phyloP scores from a whole-genome alignment of 345 rosid genomes.

The Gossypium stocksii region DNA sequence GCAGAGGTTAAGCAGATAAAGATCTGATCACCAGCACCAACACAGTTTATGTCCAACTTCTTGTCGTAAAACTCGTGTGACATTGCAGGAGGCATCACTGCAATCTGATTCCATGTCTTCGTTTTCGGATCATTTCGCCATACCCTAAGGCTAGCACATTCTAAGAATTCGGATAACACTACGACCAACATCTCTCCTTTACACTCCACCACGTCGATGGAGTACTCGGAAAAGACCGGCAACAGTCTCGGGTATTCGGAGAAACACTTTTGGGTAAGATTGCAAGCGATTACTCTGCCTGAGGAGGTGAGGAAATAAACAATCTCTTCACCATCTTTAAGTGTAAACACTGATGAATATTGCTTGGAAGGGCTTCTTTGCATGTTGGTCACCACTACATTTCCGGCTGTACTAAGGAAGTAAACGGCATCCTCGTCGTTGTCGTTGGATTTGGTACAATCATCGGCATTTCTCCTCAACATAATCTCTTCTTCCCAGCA shows the following conservation, averaged over 20 bases:
- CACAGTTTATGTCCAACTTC: conserved; percentile 78
- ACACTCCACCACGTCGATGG: conserved; percentile 76
- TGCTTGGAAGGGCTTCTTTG: conserved; percentile 88
- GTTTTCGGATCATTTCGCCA: conserved; percentile 54
- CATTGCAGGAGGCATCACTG: conserved; percentile 78
- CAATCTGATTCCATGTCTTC: conserved; percentile 54
- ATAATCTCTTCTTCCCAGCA: conserved; percentile 53
- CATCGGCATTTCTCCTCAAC: conserved; percentile 35
- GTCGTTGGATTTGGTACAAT: conserved; percentile 27
- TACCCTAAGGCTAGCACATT: conserved; percentile 71
- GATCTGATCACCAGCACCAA: conserved; percentile 58
- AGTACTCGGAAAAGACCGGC: conserved; percentile 65
- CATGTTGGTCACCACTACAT: conserved; percentile 67
- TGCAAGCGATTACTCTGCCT: conserved; percentile 63
- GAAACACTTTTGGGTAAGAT: conserved; percentile 45
- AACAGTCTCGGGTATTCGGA: conserved; percentile 68
- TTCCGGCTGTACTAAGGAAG: conserved; percentile 79
- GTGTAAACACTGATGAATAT: conserved; percentile 62
- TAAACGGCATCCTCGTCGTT: conserved; percentile 46
- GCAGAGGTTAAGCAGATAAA: conserved; percentile 64
- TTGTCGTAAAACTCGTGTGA: conserved; percentile 73
- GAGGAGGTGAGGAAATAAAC: conserved; percentile 70
- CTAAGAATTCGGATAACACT: conserved; percentile 69
- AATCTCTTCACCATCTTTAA: conserved; percentile 40
- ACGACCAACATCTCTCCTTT: conserved; percentile 66